Base-by-base conservation (phyloP, 805 yeast species). In the Candida multigemmis region DNA sequence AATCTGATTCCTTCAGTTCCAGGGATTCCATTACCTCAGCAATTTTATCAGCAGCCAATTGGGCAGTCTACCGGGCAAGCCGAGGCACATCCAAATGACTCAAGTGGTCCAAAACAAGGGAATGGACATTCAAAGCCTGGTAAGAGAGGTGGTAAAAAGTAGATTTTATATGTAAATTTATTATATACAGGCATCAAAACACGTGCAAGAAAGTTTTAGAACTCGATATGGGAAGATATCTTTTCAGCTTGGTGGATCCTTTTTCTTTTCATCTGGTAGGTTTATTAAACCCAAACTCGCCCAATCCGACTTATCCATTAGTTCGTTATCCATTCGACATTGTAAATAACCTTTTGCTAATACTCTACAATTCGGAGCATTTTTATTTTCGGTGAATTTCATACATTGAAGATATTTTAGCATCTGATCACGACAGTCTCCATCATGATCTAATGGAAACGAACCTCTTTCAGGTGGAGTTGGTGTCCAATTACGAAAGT, bases 381-480 rank as follows among this genome's bases (percentile, higher is more conserved):
- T 86, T 39, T 77, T 76, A 33, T 89, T 89, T 30, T 67, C 68
- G 10, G 86, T 84, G 17, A 74, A 58, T 46, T 80, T 77, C 53
- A 89, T 58, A 55, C 98, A 89, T 24, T 73, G 58, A 36, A 89
- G 58, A 48, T 89, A 89, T 24, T 70, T 71, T 23, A 65, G 48
- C 91, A 87, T 91, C 32, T 74, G 70, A 13, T 64, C 62, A 13
- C 75, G 72, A 47, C 97, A 89, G 37, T 91, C 97, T 6, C 77
- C 78, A 34, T 54, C 61, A 46, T 89, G 98, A 46, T 89, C 98
- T 23, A 89, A 60, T 1, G 97, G 98, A 53, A 89, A 89, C 0
- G 97, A 84, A 0, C 98, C 98, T 39, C 96, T 62, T 38, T 89
- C 95, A 2, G 98, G 98, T 13, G 98, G 95, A 0, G 89, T 79